Base-by-base conservation (phyloP, 768 basidiomycete genomes). In the Lactarius pseudohatsudake region DNA sequence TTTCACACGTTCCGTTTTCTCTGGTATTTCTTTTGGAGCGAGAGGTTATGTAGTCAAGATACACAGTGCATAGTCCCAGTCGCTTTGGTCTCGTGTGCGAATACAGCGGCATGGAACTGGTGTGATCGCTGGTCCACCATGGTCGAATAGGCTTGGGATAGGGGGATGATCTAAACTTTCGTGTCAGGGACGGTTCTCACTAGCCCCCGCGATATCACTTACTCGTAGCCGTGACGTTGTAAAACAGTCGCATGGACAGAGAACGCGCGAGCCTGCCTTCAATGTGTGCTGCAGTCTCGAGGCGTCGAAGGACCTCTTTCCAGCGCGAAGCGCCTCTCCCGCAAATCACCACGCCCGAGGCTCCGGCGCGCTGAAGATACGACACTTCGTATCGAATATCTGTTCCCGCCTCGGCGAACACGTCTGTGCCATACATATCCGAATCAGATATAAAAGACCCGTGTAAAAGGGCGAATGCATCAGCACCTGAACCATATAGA, bases 31-130 rank as follows among this genome's bases (percentile, higher is more conserved):
- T 30, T n/a, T 59, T 22, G 36, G 3, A 11, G 11, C 36, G 45
- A 61, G 59, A 40, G 47, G 43, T 68, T 59, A 65, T 61, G 62
- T 64, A 55, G 74, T 69, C 68, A 84, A 66, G 61, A 86, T 78
- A 72, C 82, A 84, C 64, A 88, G 71, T 22, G 82, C 85, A 72
- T 80, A 80, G 72, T 87, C 83, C 86, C 86, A 90, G 62, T 81
- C 75, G 64, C 84, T 78, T 34, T 65, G 69, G 1, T 72, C 70
- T 18, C 67, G 65, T 40, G 80, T 82, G 5, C 84, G 79, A 55
- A 90, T 82, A 55, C 71, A 72, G 41, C 80, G 77, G 70, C 84
- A 87, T 2, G 87, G 85, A 59, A 90, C 79, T 28, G 74, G 72
- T 13, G 84, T 86, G 13, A 79, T 74, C 10, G 84, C 78, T 15